Percentiles rank a stretch among this genome's conserved stretches.
These are phyloP conservation scores for Arachis stenosperma DNA, from an alignment of 306 rosid genomes.

Conservation along the genomic window DNA sequence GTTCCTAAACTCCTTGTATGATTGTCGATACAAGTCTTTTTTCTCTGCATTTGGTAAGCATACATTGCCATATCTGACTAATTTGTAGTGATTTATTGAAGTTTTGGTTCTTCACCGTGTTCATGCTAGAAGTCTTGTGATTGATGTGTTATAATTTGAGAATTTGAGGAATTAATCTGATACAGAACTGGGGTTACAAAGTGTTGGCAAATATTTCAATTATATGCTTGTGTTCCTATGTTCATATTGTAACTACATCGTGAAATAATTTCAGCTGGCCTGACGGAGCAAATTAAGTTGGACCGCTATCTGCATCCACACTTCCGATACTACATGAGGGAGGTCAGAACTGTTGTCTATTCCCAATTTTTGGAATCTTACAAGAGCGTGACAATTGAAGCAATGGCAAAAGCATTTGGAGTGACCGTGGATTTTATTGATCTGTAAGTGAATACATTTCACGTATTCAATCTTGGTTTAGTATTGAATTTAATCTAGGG, in stretches of 20 bases:
- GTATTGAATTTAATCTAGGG: neutral
- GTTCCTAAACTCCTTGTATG: slow-evolving; percentile 82
- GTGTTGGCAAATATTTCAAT: slow-evolving; percentile 9
- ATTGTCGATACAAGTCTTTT: slow-evolving; percentile 86
- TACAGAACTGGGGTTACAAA: neutral
- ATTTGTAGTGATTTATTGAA: neutral
- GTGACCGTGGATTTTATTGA: slow-evolving; percentile 94
- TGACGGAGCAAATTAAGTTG: slow-evolving; percentile 85
- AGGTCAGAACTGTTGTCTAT: slow-evolving; percentile 82
- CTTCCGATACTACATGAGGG: slow-evolving; percentile 97
- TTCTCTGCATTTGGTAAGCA: slow-evolving; percentile 90
- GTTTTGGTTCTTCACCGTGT: slow-evolving; percentile 1
- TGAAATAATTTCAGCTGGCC: slow-evolving; percentile 67
- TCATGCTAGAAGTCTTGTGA: neutral
- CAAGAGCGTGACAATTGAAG: slow-evolving; percentile 94
- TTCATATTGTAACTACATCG: slow-evolving; percentile 27
- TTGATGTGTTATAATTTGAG: slow-evolving; percentile 22
- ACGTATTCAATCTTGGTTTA: slow-evolving; percentile 6
- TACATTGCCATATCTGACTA: neutral
- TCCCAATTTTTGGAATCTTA: slow-evolving; percentile 97
- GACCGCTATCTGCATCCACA: slow-evolving; percentile 93
- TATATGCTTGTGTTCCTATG: slow-evolving; percentile 21
- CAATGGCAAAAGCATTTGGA: slow-evolving; percentile 98
- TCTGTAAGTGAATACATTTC: slow-evolving; percentile 59
- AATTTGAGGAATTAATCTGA: slow-evolving; percentile 5